Base-by-base conservation (phyloP, 768 basidiomycete species). In the Thelephora aurantiotincta region DNA sequence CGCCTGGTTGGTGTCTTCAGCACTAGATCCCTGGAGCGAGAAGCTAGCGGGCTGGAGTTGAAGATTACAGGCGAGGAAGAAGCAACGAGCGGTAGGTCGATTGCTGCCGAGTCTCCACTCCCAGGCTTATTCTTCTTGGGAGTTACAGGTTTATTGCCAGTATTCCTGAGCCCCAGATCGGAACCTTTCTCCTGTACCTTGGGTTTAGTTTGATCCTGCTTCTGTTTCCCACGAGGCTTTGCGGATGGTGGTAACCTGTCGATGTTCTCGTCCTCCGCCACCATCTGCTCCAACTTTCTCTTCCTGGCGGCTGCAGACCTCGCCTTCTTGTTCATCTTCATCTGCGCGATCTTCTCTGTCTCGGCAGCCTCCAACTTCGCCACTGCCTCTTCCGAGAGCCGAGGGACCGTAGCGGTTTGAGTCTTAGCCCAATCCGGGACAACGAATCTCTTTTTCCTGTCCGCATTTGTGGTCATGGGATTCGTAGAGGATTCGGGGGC, bases 351-450 rank as follows among this genome's bases (percentile, higher is more conserved):
- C 14, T 41, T 41, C 18, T 45, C 30, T 9, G 14, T 18, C 30
- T 22, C 30, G 26, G 26, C 30, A 16, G 26, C 22, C 44, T 45
- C 26, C 11, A 33, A n/a, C 30, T 45, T 33, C 26, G 44, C 18
- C 16, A 18, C 44, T 16, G 44, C 20, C 6, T 22, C 30, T 19
- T 45, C 30, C n/a, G 44, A 22, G n/a, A 45, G 16, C 18, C 44
- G 18, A 11, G 44, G 44, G 16, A 23, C 3, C 7, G 30, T 45
- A 11, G 44, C 44, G 16, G 44, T 45, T 4, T 45, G n/a, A 16
- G 44, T 45, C 18, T 33, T 45, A 16, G 44, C 44, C 44, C 44
- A 45, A 11, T 45, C 44, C 22, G 44, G 44, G 9, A 45, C 44
- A 23, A 45, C 26, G n/a, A 23, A 45, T 26, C 30, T 19, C 26